Evolutionary conservation across 2,329 filamentous ascomycete species (phyloP).

Genomic region (Fusarium udum): DNA sequence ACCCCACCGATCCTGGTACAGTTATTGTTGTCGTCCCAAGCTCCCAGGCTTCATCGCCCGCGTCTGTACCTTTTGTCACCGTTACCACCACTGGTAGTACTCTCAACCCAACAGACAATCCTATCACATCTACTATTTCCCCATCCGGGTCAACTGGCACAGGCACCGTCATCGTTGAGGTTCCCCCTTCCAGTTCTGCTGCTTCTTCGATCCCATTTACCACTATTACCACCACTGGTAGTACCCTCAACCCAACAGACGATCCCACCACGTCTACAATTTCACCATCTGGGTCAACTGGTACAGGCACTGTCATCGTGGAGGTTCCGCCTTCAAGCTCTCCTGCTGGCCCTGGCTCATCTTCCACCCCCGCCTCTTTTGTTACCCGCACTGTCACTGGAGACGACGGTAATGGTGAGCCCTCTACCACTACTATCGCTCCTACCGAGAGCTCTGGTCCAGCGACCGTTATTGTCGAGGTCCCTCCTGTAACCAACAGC

Average conservation of each 20-base stretch:
- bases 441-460: not conserved
- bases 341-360: fast-evolving
- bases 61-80: not conserved
- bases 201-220: not conserved
- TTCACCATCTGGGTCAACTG: not conserved
- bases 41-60: not conserved
- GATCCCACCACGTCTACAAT: not conserved
- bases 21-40: not conserved
- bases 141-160: not conserved
- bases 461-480: not conserved
- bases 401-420: not conserved
- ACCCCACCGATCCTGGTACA: not conserved
- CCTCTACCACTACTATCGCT: not conserved
- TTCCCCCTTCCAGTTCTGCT: not conserved
- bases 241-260: not conserved
- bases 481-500: not conserved
- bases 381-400: not conserved
- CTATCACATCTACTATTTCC: not conserved
- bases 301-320: not conserved
- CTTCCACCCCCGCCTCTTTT: not conserved
- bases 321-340: not conserved
- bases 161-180: not conserved
- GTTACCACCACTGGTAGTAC: not conserved
- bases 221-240: not conserved
- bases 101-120: not conserved